Base-by-base conservation (phyloP, 2,329 filamentous ascomycete species). In the Cadophora sp. region DNA sequence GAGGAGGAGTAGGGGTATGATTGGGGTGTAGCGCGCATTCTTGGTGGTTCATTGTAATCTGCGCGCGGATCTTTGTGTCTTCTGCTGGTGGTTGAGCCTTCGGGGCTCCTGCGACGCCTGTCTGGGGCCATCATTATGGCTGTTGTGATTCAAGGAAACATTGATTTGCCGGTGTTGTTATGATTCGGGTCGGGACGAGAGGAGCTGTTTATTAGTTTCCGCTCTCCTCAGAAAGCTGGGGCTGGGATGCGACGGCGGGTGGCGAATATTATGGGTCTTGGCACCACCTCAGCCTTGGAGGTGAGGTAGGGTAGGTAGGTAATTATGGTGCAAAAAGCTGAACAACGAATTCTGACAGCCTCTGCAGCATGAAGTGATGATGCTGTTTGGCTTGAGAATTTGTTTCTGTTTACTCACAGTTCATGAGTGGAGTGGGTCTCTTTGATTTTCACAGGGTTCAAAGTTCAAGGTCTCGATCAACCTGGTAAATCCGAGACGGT, bases 91-190 rank as follows among this genome's bases (percentile, higher is more conserved):
- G 53, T 61, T 50, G 67, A 71, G 66, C 70, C 62, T 36, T 72
- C 72, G 39, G 73, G 71, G 64, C 73, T 75, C 56, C 63, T 65
- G 36, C 72, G 70, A 67, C 71, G 71, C 64, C 69, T 70, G 60
- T 72, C 74, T 68, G 71, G 20, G 20, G 55, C 55, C 55, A 58
- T 72, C 75, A 73, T 76, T 68, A 69, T 68, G 72, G 67, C 64
- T 60, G 22, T 43, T 65, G 43, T 39, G 45, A 27, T 50, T 59
- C 55, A 59, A 27, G 27, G 3, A 43, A 59, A 59, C 62, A 65
- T 65, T 65, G 48, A 61, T 61, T 65, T 61, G 58, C 68, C 61
- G 62, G 61, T 56, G 51, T 64, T 62, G 47, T 39, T 36, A 20
- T 53, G 43, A 45, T 43, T 43, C 53, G 59, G 55, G 18, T 61